Conservation (phyloP, 345 rosid genomes). For the Carallia brachiata region DNA sequence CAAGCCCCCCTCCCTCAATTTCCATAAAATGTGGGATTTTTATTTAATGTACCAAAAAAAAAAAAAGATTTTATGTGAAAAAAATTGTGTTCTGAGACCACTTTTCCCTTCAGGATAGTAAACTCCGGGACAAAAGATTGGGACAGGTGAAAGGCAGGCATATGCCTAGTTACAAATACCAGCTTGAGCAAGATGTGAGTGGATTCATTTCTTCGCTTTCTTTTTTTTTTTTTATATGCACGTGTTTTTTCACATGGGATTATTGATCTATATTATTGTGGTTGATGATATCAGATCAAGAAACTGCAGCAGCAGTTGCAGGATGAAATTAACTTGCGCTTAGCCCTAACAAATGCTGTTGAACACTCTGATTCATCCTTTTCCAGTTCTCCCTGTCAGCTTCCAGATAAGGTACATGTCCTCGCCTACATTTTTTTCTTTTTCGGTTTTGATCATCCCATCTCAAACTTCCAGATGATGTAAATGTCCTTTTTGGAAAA, state of each 20-base stretch:
- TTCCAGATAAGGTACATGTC: slow-evolving; percentile 64
- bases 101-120: slow-evolving; percentile 34
- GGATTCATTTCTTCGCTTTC: slow-evolving; percentile 2
- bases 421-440: neutral
- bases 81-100: neutral
- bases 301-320: slow-evolving; percentile 67
- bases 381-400: slow-evolving; percentile 52
- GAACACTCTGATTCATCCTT: slow-evolving; percentile 53
- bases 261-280: neutral
- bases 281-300: slow-evolving; percentile 49
- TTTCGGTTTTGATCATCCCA: neutral
- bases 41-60: too few species aligned
- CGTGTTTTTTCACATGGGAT: neutral
- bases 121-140: slow-evolving; percentile 31
- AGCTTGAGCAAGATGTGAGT: slow-evolving; percentile 92
- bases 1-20: too few species aligned
- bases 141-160: slow-evolving; percentile 44
- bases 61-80: neutral
- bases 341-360: slow-evolving; percentile 63
- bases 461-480: neutral
- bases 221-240: neutral
- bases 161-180: slow-evolving; percentile 46
- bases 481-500: too few species aligned
- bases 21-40: too few species aligned
- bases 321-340: slow-evolving; percentile 65